Evolutionary conservation across 805 yeast genomes (phyloP), one percentile per base, ranked within the genome.

Genomic region (Saccharomycopsis malanga): DNA sequence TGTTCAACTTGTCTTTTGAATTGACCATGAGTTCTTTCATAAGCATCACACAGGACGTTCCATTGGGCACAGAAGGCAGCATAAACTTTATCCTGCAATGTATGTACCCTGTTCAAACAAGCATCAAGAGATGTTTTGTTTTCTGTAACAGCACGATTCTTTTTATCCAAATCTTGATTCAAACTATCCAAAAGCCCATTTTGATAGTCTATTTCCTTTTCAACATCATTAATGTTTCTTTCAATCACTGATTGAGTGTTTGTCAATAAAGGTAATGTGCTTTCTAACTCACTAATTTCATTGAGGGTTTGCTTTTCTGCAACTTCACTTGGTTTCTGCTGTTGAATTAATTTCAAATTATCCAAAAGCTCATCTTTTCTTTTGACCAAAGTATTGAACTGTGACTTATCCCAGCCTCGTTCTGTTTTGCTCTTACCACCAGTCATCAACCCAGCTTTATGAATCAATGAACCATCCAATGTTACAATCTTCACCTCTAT

Each of bases 381-480:
- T 22, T 65, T 69, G 47, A 66, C 72, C 54, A 88, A 67, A 20
- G 70, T 66, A 44, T 72, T 74, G 54, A 76, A 73, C 55, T 81
- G 85, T 37, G 76, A 73, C 57, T 83, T 87, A 60, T 81, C 87
- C 95, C 95, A 87, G 48, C 66, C 71, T 69, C n/a, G 70, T 24
- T 61, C 59, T 18, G 69, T 69, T n/a, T 70, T 69, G 4, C 77
- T 70, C 24, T 71, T 66, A 54, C 97, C 97, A 61, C 97, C 97
- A 6, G 97, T 83, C 95, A 93, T 87, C 32, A 88, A 70, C 4
- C 96, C 96, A 3, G 91, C 81, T 57, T 78, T 79, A 59, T 87
- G 87, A 40, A 93, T 84, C 25, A 88, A 69, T 0, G 91, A 77
- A 1, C 98, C 98, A 42, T 87, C 87, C 12, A 87, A 57, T 0